Base-by-base conservation (phyloP, 1,284 basidiomycete species). In the Irpex sp. region DNA sequence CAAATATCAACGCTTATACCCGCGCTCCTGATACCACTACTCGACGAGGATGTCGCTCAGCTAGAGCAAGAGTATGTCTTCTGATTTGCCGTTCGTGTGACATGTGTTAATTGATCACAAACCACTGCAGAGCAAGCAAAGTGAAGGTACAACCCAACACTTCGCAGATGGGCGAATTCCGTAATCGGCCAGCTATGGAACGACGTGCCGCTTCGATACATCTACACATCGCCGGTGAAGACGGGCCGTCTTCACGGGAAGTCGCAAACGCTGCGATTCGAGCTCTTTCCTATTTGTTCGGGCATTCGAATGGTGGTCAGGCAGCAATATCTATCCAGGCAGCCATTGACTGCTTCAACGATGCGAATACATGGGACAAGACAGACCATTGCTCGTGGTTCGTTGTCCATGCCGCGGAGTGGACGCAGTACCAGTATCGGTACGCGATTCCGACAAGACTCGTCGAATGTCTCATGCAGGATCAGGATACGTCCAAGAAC, bases 381-480 rank as follows among this genome's bases (percentile, higher is more conserved):
- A 71, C 83, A 1, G 83, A 88, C 13, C 89, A 93, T 73, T 94
- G 89, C 72, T 86, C 88, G 66, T 98, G 95, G 95, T 81, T 97
- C 57, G 86, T 88, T 17, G 84, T 87, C 62, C 88, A 86, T 66
- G 81, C 88, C 5, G 87, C 89, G 34, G 88, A 93, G 67, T 97
- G 94, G 89, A 85, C 93, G 6, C 91, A 91, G 69, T 92, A 96
- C 65, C 94, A 97, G 73, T 97, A 97, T 75, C 92, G 96, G 38
- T 96, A 93, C 72, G 89, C 92, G 17, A 86, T 98, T 2, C 94
- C 96, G 8, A 92, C 91, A 1, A 85, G 88, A 69, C 80, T 98
- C 7, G 88, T 97, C 44, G 95, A 98, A 72, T 84, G 86, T 34
- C 83, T 98, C 5, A 81, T 89, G 40, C 85, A 88, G 67, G 82